A percentile compares a stretch with the other conserved stretches of the same genome.
These are phyloP conservation scores for Stylosanthes scabra DNA, from an alignment of 331 rosid genomes.

Conservation along the genomic window DNA sequence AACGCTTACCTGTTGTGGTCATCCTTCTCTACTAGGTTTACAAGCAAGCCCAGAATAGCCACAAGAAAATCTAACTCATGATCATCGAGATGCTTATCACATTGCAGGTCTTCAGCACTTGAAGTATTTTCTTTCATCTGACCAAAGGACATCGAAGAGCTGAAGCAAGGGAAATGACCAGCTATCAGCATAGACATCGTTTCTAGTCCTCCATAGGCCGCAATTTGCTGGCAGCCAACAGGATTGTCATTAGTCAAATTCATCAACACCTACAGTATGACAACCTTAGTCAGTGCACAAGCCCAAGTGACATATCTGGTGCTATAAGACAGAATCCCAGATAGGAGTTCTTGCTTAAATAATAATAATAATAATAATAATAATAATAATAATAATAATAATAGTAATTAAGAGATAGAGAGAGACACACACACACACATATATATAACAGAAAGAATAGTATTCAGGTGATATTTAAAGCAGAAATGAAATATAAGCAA, in stretches of 20 bases:
- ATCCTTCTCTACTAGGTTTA: conserved; percentile 95
- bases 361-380: too few relatives aligned
- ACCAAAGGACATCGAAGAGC: conserved; percentile 57
- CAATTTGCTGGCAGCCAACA: conserved; percentile 91
- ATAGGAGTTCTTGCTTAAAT: background rate
- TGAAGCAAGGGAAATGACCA: conserved; percentile 83
- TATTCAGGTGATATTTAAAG: conserved; percentile 27
- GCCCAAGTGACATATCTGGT: conserved; percentile 10
- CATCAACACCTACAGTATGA: conserved; percentile 86
- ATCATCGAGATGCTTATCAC: conserved; percentile 74
- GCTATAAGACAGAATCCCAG: conserved; percentile 7
- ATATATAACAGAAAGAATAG: conserved; percentile 18
- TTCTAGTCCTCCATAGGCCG: conserved; percentile 87
- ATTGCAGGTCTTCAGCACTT: conserved; percentile 46
- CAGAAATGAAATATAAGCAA: conserved; percentile 12
- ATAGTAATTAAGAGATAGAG: background rate
- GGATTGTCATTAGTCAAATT: conserved; percentile 96
- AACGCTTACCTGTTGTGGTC: conserved; percentile 68
- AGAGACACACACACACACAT: background rate
- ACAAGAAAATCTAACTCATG: conserved; percentile 95
- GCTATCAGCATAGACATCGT: conserved; percentile 90
- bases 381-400: too few relatives aligned
- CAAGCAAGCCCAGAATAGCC: conserved; percentile 96
- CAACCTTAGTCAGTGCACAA: conserved; percentile 25
- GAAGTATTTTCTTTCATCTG: conserved; percentile 50